Base-by-base conservation (phyloP, 768 basidiomycete species). In the Boletus huronensis region DNA sequence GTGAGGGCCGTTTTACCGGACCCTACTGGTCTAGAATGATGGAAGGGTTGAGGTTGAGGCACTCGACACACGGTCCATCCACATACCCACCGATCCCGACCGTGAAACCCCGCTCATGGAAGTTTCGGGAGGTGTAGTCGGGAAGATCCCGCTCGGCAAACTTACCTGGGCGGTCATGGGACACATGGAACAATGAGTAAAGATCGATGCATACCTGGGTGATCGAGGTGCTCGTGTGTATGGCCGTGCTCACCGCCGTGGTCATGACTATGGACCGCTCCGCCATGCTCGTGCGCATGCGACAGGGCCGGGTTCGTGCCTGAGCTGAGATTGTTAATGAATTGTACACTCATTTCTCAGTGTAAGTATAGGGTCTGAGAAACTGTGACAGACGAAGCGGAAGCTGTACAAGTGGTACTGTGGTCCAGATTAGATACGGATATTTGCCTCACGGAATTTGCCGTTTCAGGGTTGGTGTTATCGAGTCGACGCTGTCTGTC, bases 1-100 rank as follows among this genome's bases (percentile, higher is more conserved):
- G 93, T 90, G 60, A 98, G 73, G 0, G 96, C 96, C 0, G 96
- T 98, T 77, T 99, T 98, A 3, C 96, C 96, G 2, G 95, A 97
- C 10, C 95, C 95, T n/a, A 98, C 95, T 2, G 95, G 95, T 0
- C 95, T 97, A 43, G 26, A 51, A 58, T 36, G 36, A 47, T n/a
- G 47, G 29, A 17, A 45, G 35, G 25, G 13, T 43, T 55, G 36
- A 34, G 39, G 25, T n/a, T 2, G 36, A 52, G 39, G 28, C 6
- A 14, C 6, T 8, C 45, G 38, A 40, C 35, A 50, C 58, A 11
- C 31, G 41, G 48, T 17, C 26, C 14, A 41, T 38, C 34, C 6
- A 72, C 86, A 45, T 64, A 95, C 95, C 95, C 95, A 65, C 96
- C 96, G 52, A 98, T 98, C n/a, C 96, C 96, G 55, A 99, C 77